These are phyloP conservation scores for Oryza glumipatula DNA, from an alignment of 176 grass and related monocot species.

Conservation along the genomic window DNA sequence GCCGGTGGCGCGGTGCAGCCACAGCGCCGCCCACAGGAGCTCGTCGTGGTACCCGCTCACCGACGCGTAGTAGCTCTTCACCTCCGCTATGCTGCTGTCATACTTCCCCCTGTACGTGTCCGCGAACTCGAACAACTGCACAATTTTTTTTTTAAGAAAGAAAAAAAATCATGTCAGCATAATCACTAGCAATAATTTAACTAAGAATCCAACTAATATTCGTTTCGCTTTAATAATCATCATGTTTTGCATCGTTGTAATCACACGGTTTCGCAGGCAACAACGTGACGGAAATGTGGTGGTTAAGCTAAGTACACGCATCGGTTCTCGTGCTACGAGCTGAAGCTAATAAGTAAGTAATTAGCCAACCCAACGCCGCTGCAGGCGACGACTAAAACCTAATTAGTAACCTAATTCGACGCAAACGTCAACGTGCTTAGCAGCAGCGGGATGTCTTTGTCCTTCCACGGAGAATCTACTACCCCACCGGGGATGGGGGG, in stretches of 20 bases:
- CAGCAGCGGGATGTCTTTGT: background rate
- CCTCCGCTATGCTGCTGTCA: slow-evolving; percentile 75
- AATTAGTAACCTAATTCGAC: background rate
- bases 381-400: background rate
- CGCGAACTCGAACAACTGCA: slow-evolving; percentile 54
- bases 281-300: slow-evolving; percentile 48
- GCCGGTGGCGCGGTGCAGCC: slow-evolving; percentile 77
- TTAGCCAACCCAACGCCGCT: background rate
- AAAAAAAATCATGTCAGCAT: background rate
- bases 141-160: too few species aligned
- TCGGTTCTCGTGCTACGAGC: background rate
- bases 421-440: slow-evolving; percentile 26
- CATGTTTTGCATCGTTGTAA: slow-evolving; percentile 24
- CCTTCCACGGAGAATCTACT: background rate
- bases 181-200: background rate
- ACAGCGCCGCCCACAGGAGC: slow-evolving; percentile 84
- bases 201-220: slow-evolving; percentile 41
- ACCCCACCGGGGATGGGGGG: background rate
- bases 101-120: slow-evolving; percentile 71
- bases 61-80: slow-evolving; percentile 89
- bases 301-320: slow-evolving; percentile 37
- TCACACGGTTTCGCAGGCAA: background rate
- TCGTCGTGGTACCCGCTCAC: slow-evolving; percentile 85
- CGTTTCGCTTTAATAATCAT: background rate
- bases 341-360: too few species aligned